Evolutionary conservation across 371 early-diverging fungal species (phyloP).

Genomic region (Mucor indicus): DNA sequence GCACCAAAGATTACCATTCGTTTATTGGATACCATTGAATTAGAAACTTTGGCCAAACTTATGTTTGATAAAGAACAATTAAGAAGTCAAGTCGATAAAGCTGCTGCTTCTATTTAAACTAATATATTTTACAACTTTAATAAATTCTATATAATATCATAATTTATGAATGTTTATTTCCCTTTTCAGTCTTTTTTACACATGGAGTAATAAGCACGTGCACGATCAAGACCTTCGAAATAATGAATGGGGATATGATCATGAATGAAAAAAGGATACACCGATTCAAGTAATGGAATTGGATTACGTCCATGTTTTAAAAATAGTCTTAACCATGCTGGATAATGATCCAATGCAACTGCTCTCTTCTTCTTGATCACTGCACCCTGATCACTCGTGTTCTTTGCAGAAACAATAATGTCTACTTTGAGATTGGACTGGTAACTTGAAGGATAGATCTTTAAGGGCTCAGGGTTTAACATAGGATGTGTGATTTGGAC

Average conservation of each 20-base stretch:
- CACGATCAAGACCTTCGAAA: conserved; percentile 24
- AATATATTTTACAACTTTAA: background rate
- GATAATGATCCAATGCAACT: background rate
- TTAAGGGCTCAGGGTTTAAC: conserved; percentile 16
- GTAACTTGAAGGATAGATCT: conserved; percentile 25
- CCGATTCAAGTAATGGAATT: conserved; percentile 18
- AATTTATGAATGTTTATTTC: background rate
- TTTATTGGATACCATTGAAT: conserved; percentile 45
- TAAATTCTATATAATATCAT: too few relatives aligned
- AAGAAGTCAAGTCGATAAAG: conserved; percentile 34
- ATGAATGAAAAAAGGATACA: conserved; percentile 28
- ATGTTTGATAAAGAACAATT: conserved; percentile 43
- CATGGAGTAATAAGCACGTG: conserved; percentile 12
- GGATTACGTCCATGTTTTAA: conserved; percentile 5
- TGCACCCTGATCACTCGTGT: background rate
- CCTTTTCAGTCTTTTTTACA: conserved; percentile 1
- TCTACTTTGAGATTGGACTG: conserved; percentile 19
- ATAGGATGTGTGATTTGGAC: conserved; percentile 23
- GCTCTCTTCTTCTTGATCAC: background rate
- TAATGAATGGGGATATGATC: conserved; percentile 34
- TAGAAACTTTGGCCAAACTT: conserved; percentile 39
- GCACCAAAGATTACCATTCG: conserved; percentile 48
- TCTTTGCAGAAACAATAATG: background rate
- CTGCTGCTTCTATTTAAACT: conserved; percentile 7
- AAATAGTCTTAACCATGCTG: background rate